Conservation (phyloP, 1,139 yeast species). For the Blastobotrys indianensis region DNA sequence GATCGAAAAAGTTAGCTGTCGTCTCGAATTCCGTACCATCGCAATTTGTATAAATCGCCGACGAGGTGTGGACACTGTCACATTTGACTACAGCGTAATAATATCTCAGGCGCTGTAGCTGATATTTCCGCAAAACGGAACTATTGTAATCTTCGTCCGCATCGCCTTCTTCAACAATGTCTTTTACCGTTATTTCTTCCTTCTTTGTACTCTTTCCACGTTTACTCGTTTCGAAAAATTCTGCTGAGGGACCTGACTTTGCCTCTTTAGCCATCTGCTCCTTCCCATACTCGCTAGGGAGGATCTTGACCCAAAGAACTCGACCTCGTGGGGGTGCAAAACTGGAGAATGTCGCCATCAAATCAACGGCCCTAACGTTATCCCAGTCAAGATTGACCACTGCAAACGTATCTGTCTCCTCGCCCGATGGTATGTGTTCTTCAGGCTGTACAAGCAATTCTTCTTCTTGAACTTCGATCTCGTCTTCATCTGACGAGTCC, state of each 20-base stretch:
- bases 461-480: constrained; percentile 28
- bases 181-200: constrained; percentile 27
- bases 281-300: constrained; percentile 91
- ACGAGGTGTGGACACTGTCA: constrained; percentile 67
- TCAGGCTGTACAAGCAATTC: constrained; percentile 45
- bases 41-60: constrained; percentile 71
- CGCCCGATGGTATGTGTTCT: constrained; percentile 70
- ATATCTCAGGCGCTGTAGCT: constrained; percentile 76
- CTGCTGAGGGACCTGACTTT: constrained; percentile 86
- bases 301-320: constrained; percentile 67
- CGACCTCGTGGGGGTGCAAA: constrained; percentile 76
- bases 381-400: constrained; percentile 99
- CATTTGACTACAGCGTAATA: constrained; percentile 91
- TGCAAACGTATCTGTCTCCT: constrained; percentile 75
- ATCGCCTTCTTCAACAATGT: constrained; percentile 31
- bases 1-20: constrained; percentile 88
- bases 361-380: constrained; percentile 73
- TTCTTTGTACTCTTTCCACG: constrained; percentile 36
- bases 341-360: constrained; percentile 84
- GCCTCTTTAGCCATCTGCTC: constrained; percentile 89
- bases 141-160: constrained; percentile 45
- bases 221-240: constrained; percentile 48
- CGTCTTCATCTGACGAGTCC: constrained; percentile 34
- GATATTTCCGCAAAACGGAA: constrained; percentile 55
- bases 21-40: constrained; percentile 96